Evolutionary conservation across 768 basidiomycete genomes (phyloP), one percentile per base, ranked within the genome.

Genomic region (Naganishia vishniacii): DNA sequence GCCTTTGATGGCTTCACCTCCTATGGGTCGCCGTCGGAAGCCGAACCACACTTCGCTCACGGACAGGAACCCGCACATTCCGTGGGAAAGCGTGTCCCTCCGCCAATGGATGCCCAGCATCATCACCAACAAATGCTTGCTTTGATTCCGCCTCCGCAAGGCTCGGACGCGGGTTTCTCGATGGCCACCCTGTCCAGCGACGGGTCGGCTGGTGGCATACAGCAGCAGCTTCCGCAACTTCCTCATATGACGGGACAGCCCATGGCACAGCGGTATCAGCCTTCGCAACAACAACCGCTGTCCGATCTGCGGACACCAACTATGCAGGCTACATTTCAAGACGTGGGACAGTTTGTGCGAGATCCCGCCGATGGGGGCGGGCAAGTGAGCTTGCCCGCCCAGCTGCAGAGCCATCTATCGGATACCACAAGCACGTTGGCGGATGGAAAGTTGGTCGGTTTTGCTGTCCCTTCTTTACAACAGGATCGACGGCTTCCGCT

Each of bases 81-180:
- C 8, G 34, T 44, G 9, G 42, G 42, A 9, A 6, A 44, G 9
- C 42, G n/a, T 8, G 9, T 44, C 42, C 42, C 11, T 20, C 13
- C 42, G 13, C 42, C 6, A 6, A 15, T 18, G 11, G 42, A 44
- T 44, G 37, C 37, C 13, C 53, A 56, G 8, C 11, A 56, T 12
- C 34, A 56, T 12, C 53, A 37, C 53, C 53, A 56, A 56, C 53
- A 56, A 20, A 25, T 56, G 32, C 34, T 40, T 23, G 53, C 32
- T 2, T 13, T 56, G 53, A 40, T 56, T 40, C 53, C 53, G 12
- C n/a, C 53, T 23, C 53, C 53, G 8, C 32, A 34, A 12, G 13
- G 49, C 16, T 8, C 8, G 31, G 49, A 51, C n/a, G n/a, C 49
- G 31, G 31, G 31, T 7, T 51, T 44, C 34, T 7, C 34, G 8